Base-by-base conservation (phyloP, 164 flowering plant genomes). In the Berberis thunbergii region DNA sequence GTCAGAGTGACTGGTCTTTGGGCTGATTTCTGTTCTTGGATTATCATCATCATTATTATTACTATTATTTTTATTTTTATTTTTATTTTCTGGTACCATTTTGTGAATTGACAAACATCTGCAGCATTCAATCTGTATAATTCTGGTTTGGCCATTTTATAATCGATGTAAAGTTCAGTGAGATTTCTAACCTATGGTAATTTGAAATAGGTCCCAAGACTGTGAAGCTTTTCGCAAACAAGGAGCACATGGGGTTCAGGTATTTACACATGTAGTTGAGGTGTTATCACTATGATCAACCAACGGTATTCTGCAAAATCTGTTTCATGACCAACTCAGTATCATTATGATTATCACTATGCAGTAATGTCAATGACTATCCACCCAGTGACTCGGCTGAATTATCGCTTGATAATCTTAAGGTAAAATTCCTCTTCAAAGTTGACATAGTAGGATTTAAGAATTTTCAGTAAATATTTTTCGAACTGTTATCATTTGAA, bases 171-270 rank as follows among this genome's bases (percentile, higher is more conserved):
- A 26, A 26, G 26, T 26, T 26, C 26, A 26, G 26, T 26, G 26
- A 59, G 38, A 52, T 65, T 80, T 49, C 1, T 55, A 45, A 49
- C 50, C 45, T 44, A 6, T 13, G n/a, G n/a, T 63, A 26, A 39
- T 59, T 71, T 71, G 60, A 26, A 26, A 2, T 76, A 92, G 96
- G 98, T 78, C 97, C 98, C 2, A 88, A 79, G 78, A 87, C 80
- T 3, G 86, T 94, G 60, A 94, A 91, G 61, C 86, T 94, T 67
- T 94, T 77, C 72, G 81, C 93, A 61, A 94, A 94, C 81, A 89
- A 77, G 80, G 97, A 94, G 75, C 90, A 91, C 62, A 94, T 94
- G 97, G 97, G 99, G 43, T 94, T 94, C 67, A 89, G 99, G 99
- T 93, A 77, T 6, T 52, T 49, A 26, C 40, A 41, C 49, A 43